Base-by-base conservation (phyloP, 768 basidiomycete genomes). In the Lactarius sp. region DNA sequence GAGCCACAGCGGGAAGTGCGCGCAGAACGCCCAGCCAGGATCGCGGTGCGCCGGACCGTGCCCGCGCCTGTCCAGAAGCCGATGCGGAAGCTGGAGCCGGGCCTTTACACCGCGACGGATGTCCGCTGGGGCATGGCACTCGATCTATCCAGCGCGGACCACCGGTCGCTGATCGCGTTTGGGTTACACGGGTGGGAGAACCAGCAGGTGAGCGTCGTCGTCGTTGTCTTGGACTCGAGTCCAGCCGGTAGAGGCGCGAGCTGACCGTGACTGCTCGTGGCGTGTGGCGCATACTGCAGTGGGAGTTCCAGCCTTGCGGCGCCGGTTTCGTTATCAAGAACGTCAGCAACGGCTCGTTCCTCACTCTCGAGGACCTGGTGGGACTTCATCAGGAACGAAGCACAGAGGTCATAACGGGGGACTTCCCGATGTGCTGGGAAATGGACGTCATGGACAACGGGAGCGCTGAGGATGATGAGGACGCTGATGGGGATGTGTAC, bases 371-470 rank as follows among this genome's bases (percentile, higher is more conserved):
- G 54, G 62, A 64, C 31, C 36, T 64, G 44, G 34, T 42, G 6
- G 65, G 56, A 41, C 51, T 66, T 6, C 52, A 58, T 31, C 10
- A 12, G 10, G 60, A 52, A 5, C 14, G 34, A 4, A 36, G 27
- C 16, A 42, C 46, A 31, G 56, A 62, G 4, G 62, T 67, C 49
- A 56, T 63, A 2, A 52, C 66, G 2, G 62, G 66, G 39, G 53
- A 61, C 16, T 68, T 67, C 59, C 68, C 68, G 10, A 60, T 58
- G 47, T 64, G 66, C 12, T 68, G 68, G 68, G 68, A 68, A 39
- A 58, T 67, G 58, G 68, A 68, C 27, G 44, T 67, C 55, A 59
- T 65, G 64, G 59, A 54, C 37, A 55, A 67, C 22, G 60, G 55
- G 37, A 60, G 41, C 47, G 36, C 51, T 3, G 65, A 60, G 7